Evolutionary conservation across 2,329 filamentous ascomycete species (phyloP).

Genomic region (Ophiocordyceps unilateralis): DNA sequence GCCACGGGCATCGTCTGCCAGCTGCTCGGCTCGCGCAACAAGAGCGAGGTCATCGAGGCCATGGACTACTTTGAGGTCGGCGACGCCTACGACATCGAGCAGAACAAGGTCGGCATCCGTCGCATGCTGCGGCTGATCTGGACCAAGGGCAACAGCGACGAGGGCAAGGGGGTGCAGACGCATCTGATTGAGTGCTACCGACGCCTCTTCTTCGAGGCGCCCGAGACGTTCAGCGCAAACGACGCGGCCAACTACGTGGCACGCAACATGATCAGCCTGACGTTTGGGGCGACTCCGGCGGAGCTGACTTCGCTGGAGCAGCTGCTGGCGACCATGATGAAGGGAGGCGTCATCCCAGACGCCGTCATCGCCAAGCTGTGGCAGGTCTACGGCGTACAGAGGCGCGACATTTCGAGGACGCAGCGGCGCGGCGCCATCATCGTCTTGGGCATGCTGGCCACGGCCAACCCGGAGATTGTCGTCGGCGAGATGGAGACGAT

Average conservation of each 20-base stretch:
- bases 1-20: constrained; percentile 71
- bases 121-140: constrained; percentile 95
- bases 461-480: constrained; percentile 82
- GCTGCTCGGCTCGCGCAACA: constrained; percentile 84
- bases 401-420: constrained; percentile 77
- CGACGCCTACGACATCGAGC: constrained; percentile 90
- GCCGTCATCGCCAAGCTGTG: constrained; percentile 82
- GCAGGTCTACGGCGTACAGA: constrained; percentile 94
- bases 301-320: constrained; percentile 93
- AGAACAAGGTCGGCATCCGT: constrained; percentile 79
- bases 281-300: constrained; percentile 85
- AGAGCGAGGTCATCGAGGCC: constrained; percentile 95
- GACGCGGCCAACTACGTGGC: constrained; percentile 92
- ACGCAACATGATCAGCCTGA: constrained; percentile 97
- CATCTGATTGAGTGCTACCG: constrained; percentile 96
- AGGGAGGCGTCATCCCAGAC: constrained; percentile 70
- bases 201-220: constrained; percentile 88
- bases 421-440: constrained; percentile 91
- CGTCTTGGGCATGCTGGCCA: constrained; percentile 87
- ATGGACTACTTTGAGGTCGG: constrained; percentile 97
- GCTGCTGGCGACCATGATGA: constrained; percentile 94
- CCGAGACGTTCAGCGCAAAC: constrained; percentile 70
- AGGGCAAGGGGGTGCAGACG: constrained; percentile 93
- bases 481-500: constrained; percentile 92
- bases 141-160: constrained; percentile 98